Evolutionary conservation across 2,329 filamentous ascomycete species (phyloP).

Genomic region (Lasiodiplodia gonubiensis): DNA sequence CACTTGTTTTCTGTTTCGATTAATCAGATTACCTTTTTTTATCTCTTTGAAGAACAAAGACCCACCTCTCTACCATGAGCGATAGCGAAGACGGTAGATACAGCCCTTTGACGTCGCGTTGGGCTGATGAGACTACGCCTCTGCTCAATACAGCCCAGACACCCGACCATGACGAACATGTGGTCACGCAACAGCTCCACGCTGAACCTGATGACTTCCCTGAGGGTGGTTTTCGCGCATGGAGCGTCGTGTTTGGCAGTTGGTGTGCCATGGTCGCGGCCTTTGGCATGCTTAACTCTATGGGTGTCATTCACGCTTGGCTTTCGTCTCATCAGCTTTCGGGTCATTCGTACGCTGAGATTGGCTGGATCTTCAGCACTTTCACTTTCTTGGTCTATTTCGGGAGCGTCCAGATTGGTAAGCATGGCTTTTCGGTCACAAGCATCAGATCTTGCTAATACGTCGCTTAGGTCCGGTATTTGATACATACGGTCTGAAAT

Average conservation of each 20-base stretch:
- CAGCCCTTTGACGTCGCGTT: constrained; percentile 15
- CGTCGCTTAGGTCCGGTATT: constrained; percentile 42
- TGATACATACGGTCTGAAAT: constrained; percentile 43
- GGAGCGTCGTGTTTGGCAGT: constrained; percentile 51
- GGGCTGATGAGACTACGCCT: constrained; percentile 20
- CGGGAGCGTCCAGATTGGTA: constrained; percentile 41
- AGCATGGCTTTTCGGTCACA: not conserved
- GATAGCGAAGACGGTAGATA: not conserved
- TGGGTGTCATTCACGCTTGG: constrained; percentile 50
- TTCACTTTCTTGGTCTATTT: constrained; percentile 50
- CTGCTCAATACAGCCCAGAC: constrained; percentile 12
- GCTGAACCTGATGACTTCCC: constrained; percentile 36
- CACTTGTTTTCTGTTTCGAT: not conserved
- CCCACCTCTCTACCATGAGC: not conserved
- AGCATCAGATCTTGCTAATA: not conserved
- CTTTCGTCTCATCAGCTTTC: constrained; percentile 45
- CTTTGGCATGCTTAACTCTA: constrained; percentile 50
- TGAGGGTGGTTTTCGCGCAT: constrained; percentile 51
- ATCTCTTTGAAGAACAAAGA: not conserved
- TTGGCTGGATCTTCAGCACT: constrained; percentile 51
- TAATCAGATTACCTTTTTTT: not conserved
- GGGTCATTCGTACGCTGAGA: constrained; percentile 41
- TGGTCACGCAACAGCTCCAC: constrained; percentile 22
- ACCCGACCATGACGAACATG: constrained; percentile 3
- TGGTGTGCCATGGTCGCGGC: constrained; percentile 49